phyloP scores from a whole-genome alignment of 148 eudicot genomes.

The Vaccinium vitisidaea region DNA sequence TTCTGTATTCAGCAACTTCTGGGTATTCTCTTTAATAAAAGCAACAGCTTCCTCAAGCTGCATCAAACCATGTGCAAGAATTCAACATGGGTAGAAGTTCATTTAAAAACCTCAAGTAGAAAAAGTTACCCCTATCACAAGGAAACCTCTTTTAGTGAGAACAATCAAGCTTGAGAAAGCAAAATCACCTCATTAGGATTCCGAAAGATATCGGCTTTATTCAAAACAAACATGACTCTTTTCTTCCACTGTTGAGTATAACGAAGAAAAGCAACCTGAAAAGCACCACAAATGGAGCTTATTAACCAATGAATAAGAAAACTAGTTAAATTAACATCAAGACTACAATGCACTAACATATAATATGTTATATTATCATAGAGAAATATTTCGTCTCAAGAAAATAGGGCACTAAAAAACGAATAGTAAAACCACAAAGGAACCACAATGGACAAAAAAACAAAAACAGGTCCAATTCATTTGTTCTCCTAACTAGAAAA shows the following conservation, averaged over 20 bases:
- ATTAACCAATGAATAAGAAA: neutral
- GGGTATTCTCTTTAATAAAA: slow-evolving; percentile 74
- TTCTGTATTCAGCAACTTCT: slow-evolving; percentile 69
- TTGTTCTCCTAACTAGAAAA: slow-evolving; percentile 3
- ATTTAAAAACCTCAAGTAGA: neutral
- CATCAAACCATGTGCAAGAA: slow-evolving; percentile 19
- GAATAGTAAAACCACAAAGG: slow-evolving; percentile 4
- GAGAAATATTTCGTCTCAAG: neutral
- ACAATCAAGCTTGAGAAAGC: slow-evolving; percentile 2
- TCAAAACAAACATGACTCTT: slow-evolving; percentile 77
- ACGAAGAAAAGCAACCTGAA: slow-evolving; percentile 87
- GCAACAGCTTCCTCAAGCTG: slow-evolving; percentile 88
- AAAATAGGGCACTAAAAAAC: neutral
- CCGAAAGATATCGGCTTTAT: slow-evolving; percentile 79
- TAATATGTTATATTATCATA: neutral
- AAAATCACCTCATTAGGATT: slow-evolving; percentile 56
- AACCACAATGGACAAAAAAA: neutral
- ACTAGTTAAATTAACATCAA: neutral
- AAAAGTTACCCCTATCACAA: neutral
- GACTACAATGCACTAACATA: neutral
- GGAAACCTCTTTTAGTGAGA: neutral
- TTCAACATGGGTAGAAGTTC: neutral
- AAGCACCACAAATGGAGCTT: slow-evolving; percentile 25
- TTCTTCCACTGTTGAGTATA: slow-evolving; percentile 99
- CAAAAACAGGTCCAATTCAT: neutral